phyloP scores from a whole-genome alignment of 129 eudicot species.

The Rutidosis leptorrhynchoides region DNA sequence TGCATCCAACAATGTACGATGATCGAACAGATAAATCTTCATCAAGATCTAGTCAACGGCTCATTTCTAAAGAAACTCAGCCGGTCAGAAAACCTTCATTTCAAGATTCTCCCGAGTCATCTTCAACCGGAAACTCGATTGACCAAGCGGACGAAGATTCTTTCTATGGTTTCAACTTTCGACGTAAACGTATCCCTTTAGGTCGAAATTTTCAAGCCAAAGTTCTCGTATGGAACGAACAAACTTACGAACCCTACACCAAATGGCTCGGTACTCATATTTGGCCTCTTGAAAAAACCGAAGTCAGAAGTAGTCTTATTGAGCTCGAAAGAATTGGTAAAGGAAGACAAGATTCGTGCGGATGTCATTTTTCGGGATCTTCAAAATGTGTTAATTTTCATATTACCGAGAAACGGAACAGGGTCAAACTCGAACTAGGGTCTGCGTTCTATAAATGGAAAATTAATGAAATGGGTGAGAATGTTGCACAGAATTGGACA shows the following conservation, averaged over 20 bases:
- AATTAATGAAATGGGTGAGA: constrained; percentile 64
- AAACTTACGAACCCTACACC: constrained; percentile 36
- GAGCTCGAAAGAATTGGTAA: constrained; percentile 76
- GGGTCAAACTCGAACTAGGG: constrained; percentile 59
- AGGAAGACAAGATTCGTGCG: constrained; percentile 67
- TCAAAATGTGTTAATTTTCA: constrained; percentile 66
- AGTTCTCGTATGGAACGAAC: constrained; percentile 55
- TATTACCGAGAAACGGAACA: constrained; percentile 43
- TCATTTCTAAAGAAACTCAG: constrained; percentile 43
- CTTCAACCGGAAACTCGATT: constrained; percentile 40
- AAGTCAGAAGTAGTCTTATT: constrained; percentile 33
- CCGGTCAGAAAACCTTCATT: constrained; percentile 22
- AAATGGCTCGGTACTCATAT: constrained; percentile 62
- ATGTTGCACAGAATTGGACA: constrained; percentile 56
- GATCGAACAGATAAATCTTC: constrained; percentile 42
- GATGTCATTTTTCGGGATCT: constrained; percentile 64
- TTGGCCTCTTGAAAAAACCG: constrained; percentile 67
- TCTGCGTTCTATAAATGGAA: constrained; percentile 58
- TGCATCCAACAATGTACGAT: constrained; percentile 80
- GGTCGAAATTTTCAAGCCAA: constrained; percentile 57
- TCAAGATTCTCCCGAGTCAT: constrained; percentile 35
- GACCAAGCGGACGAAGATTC: constrained; percentile 44
- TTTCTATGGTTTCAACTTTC: constrained; percentile 29
- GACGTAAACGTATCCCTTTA: constrained; percentile 45
- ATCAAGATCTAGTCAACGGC: constrained; percentile 67